phyloP scores from a whole-genome alignment of 2,329 filamentous ascomycete species.

The Phialocephala sp. region DNA sequence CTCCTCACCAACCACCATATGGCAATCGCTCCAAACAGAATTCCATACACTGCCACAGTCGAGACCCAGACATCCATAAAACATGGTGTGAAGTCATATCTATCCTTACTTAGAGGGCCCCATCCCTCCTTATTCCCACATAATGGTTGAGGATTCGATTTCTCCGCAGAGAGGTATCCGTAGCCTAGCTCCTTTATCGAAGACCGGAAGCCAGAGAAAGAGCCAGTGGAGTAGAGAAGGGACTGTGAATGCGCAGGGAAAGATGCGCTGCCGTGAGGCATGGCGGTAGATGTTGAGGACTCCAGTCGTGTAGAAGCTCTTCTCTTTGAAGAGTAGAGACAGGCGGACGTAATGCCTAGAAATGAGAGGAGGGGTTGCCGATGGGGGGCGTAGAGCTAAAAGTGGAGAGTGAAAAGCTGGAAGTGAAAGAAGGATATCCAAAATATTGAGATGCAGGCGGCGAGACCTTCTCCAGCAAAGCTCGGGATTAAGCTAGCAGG shows the following conservation, averaged over 20 bases:
- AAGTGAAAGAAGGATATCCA: not conserved
- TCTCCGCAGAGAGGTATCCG: conserved; percentile 61
- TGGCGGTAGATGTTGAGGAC: not conserved
- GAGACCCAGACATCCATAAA: conserved; percentile 93
- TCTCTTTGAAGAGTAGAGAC: not conserved
- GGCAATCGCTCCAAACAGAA: conserved; percentile 77
- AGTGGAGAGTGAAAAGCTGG: not conserved
- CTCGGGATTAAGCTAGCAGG: conserved; percentile 12
- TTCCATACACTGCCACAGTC: conserved; percentile 76
- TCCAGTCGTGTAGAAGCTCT: not conserved
- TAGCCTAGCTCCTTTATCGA: conserved; percentile 55
- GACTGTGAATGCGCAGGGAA: conserved; percentile 24
- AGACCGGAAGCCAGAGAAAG: conserved; percentile 63
- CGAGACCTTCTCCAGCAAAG: conserved; percentile 2
- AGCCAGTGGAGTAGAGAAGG: conserved; percentile 55
- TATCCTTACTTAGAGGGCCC: conserved; percentile 85
- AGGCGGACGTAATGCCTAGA: not conserved
- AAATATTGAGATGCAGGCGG: not conserved
- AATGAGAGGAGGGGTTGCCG: not conserved
- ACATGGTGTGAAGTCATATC: conserved; percentile 96
- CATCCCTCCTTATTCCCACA: conserved; percentile 93
- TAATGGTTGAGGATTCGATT: conserved; percentile 63
- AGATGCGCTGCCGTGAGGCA: conserved; percentile 34
- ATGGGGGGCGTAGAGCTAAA: not conserved
- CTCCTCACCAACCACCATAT: conserved; percentile 80